Evolutionary conservation across 139 green algal species (phyloP).

Genomic region (Chlamydomonas schloesseri): DNA sequence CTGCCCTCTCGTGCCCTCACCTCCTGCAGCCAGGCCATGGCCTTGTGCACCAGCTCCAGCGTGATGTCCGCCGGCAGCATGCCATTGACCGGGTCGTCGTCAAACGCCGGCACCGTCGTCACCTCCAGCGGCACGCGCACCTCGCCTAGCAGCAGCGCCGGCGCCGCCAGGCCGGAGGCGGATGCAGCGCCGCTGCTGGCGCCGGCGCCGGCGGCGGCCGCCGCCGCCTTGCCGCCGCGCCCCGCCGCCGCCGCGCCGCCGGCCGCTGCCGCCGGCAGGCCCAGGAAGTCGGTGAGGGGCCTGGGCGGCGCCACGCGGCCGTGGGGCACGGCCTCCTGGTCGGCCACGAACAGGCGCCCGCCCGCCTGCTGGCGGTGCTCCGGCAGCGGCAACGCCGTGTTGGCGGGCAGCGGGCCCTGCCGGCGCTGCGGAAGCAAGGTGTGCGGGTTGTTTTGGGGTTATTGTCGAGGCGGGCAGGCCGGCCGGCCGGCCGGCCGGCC

Average conservation of each 20-base stretch:
- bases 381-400: not conserved
- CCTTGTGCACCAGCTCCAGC: not conserved
- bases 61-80: not conserved
- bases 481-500: no score
- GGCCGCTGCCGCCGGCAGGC: no score
- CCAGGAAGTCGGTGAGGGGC: not conserved
- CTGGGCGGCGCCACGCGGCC: not conserved
- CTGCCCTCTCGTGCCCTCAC: no score
- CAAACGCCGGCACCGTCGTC: not conserved
- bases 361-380: not conserved
- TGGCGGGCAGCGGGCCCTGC: not conserved
- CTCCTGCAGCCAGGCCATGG: not conserved
- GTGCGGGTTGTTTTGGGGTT: no score
- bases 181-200: no score
- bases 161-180: not conserved
- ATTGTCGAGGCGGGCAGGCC: no score
- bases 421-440: not conserved
- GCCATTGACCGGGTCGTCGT: not conserved
- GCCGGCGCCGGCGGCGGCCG: not conserved
- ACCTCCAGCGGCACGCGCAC: not conserved
- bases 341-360: not conserved
- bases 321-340: not conserved
- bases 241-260: not conserved
- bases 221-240: not conserved
- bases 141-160: not conserved